Conservation (phyloP, 768 basidiomycete species). For the Lactarius evosmus region DNA sequence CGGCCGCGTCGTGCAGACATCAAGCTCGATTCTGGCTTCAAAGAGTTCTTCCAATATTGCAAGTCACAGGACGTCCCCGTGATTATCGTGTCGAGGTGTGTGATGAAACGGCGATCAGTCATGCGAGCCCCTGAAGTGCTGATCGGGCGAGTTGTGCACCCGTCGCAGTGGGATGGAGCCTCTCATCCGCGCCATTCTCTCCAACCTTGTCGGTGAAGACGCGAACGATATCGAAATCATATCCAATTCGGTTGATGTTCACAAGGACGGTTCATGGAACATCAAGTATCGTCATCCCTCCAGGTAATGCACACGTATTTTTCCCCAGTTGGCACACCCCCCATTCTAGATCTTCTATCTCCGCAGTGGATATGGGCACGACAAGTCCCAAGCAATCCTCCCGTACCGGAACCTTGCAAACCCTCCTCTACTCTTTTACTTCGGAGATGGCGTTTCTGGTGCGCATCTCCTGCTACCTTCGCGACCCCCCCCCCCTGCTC, state of each 20-base stretch:
- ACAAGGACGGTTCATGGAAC: conserved; percentile 67
- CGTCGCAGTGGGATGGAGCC: conserved; percentile 82
- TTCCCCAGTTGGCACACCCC: conserved; percentile 4
- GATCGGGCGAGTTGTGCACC: background rate
- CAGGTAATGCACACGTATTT: conserved; percentile 45
- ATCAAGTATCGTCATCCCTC: conserved; percentile 88
- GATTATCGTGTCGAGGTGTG: conserved; percentile 88
- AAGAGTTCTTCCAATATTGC: conserved; percentile 83
- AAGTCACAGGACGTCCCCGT: conserved; percentile 77
- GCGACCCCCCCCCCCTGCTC: background rate
- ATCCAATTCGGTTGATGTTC: conserved; percentile 79
- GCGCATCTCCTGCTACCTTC: conserved; percentile 29
- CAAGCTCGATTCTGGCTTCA: conserved; percentile 84
- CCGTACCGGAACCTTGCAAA: conserved; percentile 73
- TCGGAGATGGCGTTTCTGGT: conserved; percentile 97
- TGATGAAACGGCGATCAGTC: background rate
- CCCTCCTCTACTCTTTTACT: conserved; percentile 89
- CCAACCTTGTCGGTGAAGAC: conserved; percentile 70
- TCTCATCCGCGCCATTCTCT: conserved; percentile 87
- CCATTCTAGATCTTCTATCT: conserved; percentile 8
- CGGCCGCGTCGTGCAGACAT: conserved; percentile 53
- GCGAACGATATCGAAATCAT: conserved; percentile 84
- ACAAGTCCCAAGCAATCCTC: conserved; percentile 92
- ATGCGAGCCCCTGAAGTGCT: background rate
- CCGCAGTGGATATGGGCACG: conserved; percentile 82